Evolutionary conservation across 2,329 filamentous ascomycete genomes (phyloP).

Genomic region (Apiospora aurea): DNA sequence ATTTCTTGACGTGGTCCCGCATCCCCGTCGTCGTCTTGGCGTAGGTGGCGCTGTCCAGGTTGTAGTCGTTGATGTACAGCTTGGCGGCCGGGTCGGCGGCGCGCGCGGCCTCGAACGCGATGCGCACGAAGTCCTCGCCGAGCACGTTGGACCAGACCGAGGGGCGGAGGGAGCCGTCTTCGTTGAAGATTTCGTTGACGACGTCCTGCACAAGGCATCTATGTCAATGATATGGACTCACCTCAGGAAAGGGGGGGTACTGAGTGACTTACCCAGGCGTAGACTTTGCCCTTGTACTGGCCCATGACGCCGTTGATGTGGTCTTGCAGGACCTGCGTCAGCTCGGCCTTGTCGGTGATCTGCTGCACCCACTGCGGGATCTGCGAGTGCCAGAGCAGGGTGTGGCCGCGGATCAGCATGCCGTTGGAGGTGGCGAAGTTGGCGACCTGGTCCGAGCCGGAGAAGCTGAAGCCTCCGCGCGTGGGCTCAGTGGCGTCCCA

Average conservation of each 20-base stretch:
- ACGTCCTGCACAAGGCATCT: constrained; percentile 53
- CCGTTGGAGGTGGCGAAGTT: constrained; percentile 63
- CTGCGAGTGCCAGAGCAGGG: constrained; percentile 70
- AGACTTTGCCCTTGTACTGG: constrained; percentile 69
- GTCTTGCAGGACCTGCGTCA: constrained; percentile 64
- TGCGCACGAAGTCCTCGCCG: constrained; percentile 72
- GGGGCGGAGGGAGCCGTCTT: constrained; percentile 64
- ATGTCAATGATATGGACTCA: constrained; percentile 26
- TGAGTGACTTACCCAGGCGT: constrained; percentile 38
- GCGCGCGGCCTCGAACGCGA: constrained; percentile 73
- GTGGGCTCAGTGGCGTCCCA: constrained; percentile 60
- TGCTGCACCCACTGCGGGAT: constrained; percentile 65
- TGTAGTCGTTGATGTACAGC: constrained; percentile 80
- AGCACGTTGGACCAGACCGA: constrained; percentile 73
- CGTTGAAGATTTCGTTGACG: constrained; percentile 70
- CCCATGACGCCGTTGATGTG: constrained; percentile 66
- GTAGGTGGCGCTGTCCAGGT: constrained; percentile 66
- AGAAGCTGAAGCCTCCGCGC: constrained; percentile 62
- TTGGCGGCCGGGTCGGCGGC: constrained; percentile 71
- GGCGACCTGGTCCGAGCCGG: constrained; percentile 63
- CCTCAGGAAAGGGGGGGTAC: too few species aligned
- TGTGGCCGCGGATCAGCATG: constrained; percentile 69
- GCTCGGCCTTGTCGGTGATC: constrained; percentile 42
- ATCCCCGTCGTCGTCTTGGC: constrained; percentile 63
- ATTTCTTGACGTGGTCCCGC: constrained; percentile 65